Evolutionary conservation across 2,329 filamentous ascomycete genomes (phyloP).

Genomic region (Beauveria scarabaeidicola): DNA sequence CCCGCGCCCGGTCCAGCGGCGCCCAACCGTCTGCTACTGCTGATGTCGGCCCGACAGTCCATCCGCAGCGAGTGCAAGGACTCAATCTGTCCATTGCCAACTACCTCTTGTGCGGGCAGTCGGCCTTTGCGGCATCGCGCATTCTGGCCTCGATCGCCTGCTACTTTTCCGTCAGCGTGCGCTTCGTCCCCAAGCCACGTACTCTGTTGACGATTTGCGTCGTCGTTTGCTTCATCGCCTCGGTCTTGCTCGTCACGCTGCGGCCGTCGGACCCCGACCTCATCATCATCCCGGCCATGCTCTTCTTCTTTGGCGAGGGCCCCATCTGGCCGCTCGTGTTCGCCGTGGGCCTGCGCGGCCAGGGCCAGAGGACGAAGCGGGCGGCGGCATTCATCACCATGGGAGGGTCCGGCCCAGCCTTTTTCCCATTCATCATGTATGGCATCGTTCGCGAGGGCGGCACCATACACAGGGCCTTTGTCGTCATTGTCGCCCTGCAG

Average conservation of each 20-base stretch:
- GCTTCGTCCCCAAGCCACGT: constrained; percentile 53
- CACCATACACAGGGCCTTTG: constrained; percentile 54
- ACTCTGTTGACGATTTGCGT: constrained; percentile 60
- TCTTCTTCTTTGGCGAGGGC: constrained; percentile 74
- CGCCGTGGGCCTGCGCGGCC: constrained; percentile 67
- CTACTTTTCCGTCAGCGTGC: constrained; percentile 40
- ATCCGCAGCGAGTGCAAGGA: constrained; percentile 29
- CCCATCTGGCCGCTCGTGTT: constrained; percentile 79
- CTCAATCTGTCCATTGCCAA: constrained; percentile 50
- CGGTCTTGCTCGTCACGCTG: constrained; percentile 39
- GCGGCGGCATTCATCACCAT: constrained; percentile 72
- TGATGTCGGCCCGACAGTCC: constrained; percentile 1
- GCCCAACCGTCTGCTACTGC: constrained; percentile 22
- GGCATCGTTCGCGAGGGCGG: constrained; percentile 53
- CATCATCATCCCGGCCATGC: constrained; percentile 50
- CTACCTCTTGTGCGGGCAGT: constrained; percentile 64
- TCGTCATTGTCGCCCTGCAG: constrained; percentile 50
- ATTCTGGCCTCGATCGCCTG: constrained; percentile 60
- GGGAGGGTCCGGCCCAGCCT: constrained; percentile 63
- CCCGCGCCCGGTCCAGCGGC: constrained; percentile 13
- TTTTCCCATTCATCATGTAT: constrained; percentile 67
- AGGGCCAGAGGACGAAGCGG: constrained; percentile 72
- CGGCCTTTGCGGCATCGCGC: constrained; percentile 63
- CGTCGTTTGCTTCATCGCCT: constrained; percentile 49
- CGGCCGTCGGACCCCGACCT: constrained; percentile 37